Base-by-base conservation (phyloP, 306 rosid species). In the Sphenostylis stenocarpa region DNA sequence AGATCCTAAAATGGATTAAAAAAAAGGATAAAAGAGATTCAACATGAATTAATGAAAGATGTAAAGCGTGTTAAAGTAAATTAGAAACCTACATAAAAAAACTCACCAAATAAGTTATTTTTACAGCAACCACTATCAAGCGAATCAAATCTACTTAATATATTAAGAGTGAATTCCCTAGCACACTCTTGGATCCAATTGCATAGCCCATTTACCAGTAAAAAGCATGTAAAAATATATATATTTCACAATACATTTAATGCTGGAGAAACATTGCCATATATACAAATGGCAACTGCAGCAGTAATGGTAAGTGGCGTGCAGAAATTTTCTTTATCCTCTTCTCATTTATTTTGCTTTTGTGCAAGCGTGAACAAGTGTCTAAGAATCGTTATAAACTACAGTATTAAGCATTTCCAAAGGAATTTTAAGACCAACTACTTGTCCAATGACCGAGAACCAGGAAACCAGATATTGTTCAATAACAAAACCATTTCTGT, bases 371-470 rank as follows among this genome's bases (percentile, higher is more conserved):
- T 36, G 20, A n/a, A 53, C 57, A 38, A 53, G 53, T 5, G 0
- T 48, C 67, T 72, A 68, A 53, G 80, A 70, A 55, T 29, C 2
- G 21, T 68, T 47, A 60, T 38, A 60, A 67, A 61, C 70, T 7
- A 38, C 6, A n/a, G 39, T 36, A 10, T 84, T 85, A 48, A 88
- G 58, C 89, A 90, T 80, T 51, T 72, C 84, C 45, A 81, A 61
- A 12, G 98, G 96, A 62, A 85, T 62, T 80, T 83, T 88, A 21
- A 91, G 87, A 58, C 96, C 98, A 72, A 88, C 75, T 13, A 88
- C 91, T 90, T 91, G 96, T 52, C 97, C 98, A 56, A 90, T 84
- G 56, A 94, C 94, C 0, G 97, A 88, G 82, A 94, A 87, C 98
- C 97, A 91, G 17, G 97, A 86, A 74, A 84, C 77, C 36, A 94